Evolutionary conservation across 2,329 filamentous ascomycete species (phyloP).

Genomic region (Thelonectria blattea): DNA sequence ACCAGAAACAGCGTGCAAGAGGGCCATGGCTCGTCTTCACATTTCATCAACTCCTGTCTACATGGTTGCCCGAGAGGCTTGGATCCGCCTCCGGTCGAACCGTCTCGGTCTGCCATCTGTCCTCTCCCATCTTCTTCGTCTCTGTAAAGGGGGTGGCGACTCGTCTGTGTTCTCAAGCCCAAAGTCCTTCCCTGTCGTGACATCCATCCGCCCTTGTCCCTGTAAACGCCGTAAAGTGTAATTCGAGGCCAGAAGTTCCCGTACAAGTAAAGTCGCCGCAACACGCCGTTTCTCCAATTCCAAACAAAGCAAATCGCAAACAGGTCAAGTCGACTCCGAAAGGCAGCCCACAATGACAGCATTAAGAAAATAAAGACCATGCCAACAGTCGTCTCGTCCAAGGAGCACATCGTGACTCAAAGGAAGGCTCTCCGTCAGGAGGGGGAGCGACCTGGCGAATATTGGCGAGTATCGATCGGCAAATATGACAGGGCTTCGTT

Average conservation of each 20-base stretch:
- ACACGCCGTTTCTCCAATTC: conserved; percentile 34
- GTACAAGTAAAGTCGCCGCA: conserved; percentile 26
- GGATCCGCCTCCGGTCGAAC: conserved; percentile 11
- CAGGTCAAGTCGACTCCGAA: conserved; percentile 24
- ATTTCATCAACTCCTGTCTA: conserved; percentile 34
- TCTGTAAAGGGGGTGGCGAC: neutral
- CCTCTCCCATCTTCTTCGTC: neutral
- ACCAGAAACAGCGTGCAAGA: neutral
- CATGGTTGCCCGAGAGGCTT: conserved; percentile 16
- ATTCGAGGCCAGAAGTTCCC: conserved; percentile 10
- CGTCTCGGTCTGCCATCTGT: conserved; percentile 11
- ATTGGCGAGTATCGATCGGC: neutral
- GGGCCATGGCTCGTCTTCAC: conserved; percentile 25
- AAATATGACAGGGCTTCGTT: neutral
- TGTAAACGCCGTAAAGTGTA: conserved; percentile 24
- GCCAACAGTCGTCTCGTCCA: conserved; percentile 6
- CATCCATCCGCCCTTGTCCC: conserved; percentile 17
- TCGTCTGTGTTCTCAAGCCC: conserved; percentile 11
- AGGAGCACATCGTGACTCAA: neutral
- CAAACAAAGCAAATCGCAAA: conserved; percentile 21
- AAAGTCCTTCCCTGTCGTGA: conserved; percentile 15
- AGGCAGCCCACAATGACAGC: conserved; percentile 26
- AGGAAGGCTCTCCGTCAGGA: conserved; percentile 1
- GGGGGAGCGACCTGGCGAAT: neutral
- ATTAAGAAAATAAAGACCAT: conserved; percentile 23